Evolutionary conservation across 2,329 filamentous ascomycete species (phyloP), one percentile per base, ranked within the genome.

Genomic region (Ascochyta viciae-villosae): DNA sequence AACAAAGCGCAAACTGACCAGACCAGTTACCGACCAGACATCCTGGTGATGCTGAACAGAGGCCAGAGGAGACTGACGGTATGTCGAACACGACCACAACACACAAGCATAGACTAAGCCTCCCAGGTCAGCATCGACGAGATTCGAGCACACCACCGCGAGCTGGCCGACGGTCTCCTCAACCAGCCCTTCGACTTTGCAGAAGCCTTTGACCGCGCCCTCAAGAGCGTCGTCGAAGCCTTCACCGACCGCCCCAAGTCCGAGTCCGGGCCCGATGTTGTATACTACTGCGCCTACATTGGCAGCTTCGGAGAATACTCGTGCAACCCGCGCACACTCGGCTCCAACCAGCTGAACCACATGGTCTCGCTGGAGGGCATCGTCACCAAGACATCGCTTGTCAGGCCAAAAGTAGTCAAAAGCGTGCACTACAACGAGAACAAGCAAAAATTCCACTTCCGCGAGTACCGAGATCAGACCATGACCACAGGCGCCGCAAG

Each of bases 351-450:
- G 69, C 85, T 99, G 53, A 99, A 99, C 77, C 89, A 91, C 71
- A 97, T 99, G 93, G 91, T 99, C 13, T 96, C 93, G 3, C 84
- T 99, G 47, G 95, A 99, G 78, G 95, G 95, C 42, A 99, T 99
- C 68, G 95, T 99, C 38, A 99, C 95, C 33, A 90, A 95, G 76
- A 96, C 92, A 78, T 97, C 93, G 23, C 83, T 99, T 19, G 96
- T 99, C 61, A 86, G 96, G 53, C 95, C 95, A 10, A 99, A 99
- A 78, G 87, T 99, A n/a, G 89, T 98, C 60, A 96, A 96, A 80
- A 98, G 95, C 77, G 93, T 99, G 49, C 95, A 99, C 76, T 98
- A 93, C 79, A 96, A 92, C 69, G 93, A 97, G 78, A 86, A 80
- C 62, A 92, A 91, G 75, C 85, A 91, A 62, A 90, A 89, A 37